phyloP scores from a whole-genome alignment of 176 grass and related monocot genomes.

The Cymbopogon citratus region DNA sequence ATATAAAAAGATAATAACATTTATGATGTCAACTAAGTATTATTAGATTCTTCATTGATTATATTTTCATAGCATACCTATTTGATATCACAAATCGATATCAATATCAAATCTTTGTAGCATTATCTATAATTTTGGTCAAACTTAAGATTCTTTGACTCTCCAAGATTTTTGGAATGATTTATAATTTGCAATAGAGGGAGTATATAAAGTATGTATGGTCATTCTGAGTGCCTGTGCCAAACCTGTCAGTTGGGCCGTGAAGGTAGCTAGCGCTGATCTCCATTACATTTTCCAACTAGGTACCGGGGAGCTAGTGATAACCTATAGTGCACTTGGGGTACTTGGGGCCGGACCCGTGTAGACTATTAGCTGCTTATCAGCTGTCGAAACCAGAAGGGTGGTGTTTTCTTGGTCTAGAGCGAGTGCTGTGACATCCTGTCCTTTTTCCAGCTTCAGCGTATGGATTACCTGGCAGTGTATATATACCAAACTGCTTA shows the following conservation, averaged over 20 bases:
- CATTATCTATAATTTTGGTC: too few relatives aligned
- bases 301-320: background rate
- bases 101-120: too few relatives aligned
- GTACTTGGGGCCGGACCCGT: conserved; percentile 65
- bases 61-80: too few relatives aligned
- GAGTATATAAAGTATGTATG: too few relatives aligned
- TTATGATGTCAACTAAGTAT: too few relatives aligned
- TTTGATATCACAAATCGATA: too few relatives aligned
- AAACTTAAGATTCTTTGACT: too few relatives aligned
- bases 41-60: too few relatives aligned
- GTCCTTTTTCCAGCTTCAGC: conserved; percentile 54
- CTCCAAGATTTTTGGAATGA: too few relatives aligned
- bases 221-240: background rate
- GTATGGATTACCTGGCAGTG: conserved; percentile 65
- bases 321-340: conserved; percentile 15
- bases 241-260: conserved; percentile 10
- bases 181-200: too few relatives aligned
- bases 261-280: background rate
- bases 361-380: conserved; percentile 82
- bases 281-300: background rate
- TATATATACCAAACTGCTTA: conserved; percentile 15
- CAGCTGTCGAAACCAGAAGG: conserved; percentile 82
- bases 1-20: too few relatives aligned
- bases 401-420: conserved; percentile 78
- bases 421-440: conserved; percentile 70